phyloP scores from a whole-genome alignment of 305 asterid species.

The Withania somnifera region DNA sequence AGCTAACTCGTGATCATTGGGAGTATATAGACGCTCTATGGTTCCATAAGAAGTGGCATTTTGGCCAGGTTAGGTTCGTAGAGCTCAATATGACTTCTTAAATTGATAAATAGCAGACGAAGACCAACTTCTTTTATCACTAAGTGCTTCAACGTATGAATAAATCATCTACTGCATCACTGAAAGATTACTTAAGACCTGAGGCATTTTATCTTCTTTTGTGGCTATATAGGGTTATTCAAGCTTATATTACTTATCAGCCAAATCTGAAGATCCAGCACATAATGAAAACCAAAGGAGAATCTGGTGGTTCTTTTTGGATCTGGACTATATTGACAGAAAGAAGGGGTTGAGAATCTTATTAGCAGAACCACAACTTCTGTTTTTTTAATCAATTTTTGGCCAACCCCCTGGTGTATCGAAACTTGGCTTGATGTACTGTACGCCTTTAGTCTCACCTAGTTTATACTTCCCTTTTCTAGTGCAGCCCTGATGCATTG shows the following conservation, averaged over 20 bases:
- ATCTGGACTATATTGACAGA: not conserved
- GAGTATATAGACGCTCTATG: not conserved
- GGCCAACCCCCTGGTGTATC: not conserved
- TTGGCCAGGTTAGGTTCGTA: not conserved
- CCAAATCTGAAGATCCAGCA: not conserved
- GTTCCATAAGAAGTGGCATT: not conserved
- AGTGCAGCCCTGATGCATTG: not conserved
- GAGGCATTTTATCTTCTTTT: not conserved
- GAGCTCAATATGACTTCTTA: not conserved
- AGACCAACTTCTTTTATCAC: not conserved
- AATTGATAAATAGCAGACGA: not conserved
- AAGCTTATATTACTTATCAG: not conserved
- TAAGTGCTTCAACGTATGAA: not conserved
- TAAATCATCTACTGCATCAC: not conserved
- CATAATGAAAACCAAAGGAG: not conserved
- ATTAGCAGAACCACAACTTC: not conserved
- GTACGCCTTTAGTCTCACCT: not conserved
- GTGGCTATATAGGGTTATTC: not conserved
- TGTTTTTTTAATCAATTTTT: not conserved
- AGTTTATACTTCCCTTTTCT: not conserved
- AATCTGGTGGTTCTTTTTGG: not conserved
- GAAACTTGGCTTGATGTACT: not conserved
- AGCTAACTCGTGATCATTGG: not conserved
- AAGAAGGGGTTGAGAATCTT: not conserved
- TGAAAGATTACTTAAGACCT: not conserved